A percentile compares a stretch with the other conserved stretches of the same genome.
These are phyloP conservation scores for Agaricus sinodeliciosus DNA, from an alignment of 768 basidiomycete species.

Conservation along the genomic window DNA sequence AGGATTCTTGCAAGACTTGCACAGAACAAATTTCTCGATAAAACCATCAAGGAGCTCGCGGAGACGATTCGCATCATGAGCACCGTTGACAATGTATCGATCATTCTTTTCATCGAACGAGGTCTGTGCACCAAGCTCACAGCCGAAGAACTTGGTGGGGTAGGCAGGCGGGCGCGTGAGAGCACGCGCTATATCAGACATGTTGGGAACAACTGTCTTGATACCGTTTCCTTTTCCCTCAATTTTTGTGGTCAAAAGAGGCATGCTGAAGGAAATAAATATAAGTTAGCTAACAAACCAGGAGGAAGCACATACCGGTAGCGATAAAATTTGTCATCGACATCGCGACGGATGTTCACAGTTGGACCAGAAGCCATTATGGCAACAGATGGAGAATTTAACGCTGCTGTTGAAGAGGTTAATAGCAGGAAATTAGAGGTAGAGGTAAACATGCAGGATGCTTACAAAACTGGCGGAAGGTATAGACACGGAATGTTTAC, in stretches of 20 bases:
- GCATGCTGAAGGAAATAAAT: constrained; percentile 61
- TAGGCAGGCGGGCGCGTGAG: constrained; percentile 93
- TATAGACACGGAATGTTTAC: constrained; percentile 51
- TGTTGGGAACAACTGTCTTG: constrained; percentile 98
- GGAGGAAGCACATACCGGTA: constrained; percentile 55
- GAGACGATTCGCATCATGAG: constrained; percentile 85
- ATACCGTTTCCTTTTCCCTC: constrained; percentile 99
- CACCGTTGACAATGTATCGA: constrained; percentile 97
- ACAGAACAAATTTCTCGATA: constrained; percentile 98
- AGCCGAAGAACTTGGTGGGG: constrained; percentile 98
- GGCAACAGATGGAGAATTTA: constrained; percentile 42
- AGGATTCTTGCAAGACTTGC: constrained; percentile 97
- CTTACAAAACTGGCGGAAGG: constrained; percentile 49
- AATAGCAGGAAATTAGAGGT: neutral
- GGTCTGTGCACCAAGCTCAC: constrained; percentile 96
- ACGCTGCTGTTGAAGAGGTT: constrained; percentile 33
- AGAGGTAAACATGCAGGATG: constrained; percentile 1
- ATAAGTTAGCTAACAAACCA: neutral
- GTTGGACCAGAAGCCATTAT: constrained; percentile 76
- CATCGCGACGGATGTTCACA: constrained; percentile 93
- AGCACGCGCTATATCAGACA: constrained; percentile 95
- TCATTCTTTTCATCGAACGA: constrained; percentile 96
- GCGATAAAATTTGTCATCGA: constrained; percentile 95
- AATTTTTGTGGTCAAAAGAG: constrained; percentile 88
- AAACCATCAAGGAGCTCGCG: constrained; percentile 94